Percentiles rank a stretch among this genome's conserved stretches.
Evolutionary conservation across 768 basidiomycete species (phyloP).

Genomic region (Termitomyces sp.): DNA sequence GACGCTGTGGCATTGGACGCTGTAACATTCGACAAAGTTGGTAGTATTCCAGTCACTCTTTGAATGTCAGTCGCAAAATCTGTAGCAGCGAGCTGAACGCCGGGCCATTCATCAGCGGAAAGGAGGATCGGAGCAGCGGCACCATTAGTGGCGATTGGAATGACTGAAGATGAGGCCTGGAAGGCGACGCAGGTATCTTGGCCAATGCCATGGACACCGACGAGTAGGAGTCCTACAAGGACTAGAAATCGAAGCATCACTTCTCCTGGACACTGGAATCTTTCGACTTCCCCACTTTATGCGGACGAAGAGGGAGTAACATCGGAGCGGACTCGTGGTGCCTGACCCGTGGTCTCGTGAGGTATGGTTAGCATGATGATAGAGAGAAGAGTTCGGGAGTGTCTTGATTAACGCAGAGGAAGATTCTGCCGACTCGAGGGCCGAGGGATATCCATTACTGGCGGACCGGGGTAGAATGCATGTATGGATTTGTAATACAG

Average conservation of each 20-base stretch:
- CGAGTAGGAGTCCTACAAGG: constrained; percentile 1
- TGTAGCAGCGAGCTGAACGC: constrained; percentile 52
- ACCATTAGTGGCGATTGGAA: constrained; percentile 39
- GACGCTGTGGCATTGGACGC: constrained; percentile 35
- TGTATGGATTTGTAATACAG: background rate
- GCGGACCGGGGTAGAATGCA: background rate
- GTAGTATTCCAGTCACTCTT: constrained; percentile 48
- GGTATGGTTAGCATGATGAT: background rate
- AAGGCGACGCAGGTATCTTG: constrained; percentile 45
- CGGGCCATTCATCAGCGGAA: constrained; percentile 57
- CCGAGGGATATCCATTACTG: background rate
- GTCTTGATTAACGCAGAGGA: background rate
- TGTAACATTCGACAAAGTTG: constrained; percentile 42
- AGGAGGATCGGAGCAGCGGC: constrained; percentile 44
- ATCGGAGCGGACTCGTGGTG: constrained; percentile 1
- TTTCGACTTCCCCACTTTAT: background rate
- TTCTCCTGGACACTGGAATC: background rate
- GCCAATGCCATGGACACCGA: constrained; percentile 34
- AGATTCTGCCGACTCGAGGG: constrained; percentile 7
- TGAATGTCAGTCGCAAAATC: constrained; percentile 59
- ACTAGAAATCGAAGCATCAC: constrained; percentile 5
- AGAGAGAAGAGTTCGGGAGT: background rate
- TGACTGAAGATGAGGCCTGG: constrained; percentile 27
- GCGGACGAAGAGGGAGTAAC: background rate
- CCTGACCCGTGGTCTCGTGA: constrained; percentile 2